These are phyloP conservation scores for Lablab purpureus DNA, from an alignment of 306 rosid genomes.

Conservation along the genomic window DNA sequence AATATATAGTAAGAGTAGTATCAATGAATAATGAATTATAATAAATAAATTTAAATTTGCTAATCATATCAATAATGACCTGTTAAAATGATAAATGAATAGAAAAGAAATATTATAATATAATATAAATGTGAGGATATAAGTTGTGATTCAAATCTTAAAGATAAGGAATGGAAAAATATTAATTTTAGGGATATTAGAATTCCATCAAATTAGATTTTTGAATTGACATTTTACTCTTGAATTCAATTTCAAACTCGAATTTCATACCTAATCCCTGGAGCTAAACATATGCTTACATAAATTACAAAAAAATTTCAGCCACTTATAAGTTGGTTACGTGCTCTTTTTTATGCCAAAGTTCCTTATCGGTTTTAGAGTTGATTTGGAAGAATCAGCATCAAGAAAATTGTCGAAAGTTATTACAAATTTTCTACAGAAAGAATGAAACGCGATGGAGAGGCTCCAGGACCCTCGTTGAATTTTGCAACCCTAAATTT, in stretches of 20 bases:
- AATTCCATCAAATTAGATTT: neutral
- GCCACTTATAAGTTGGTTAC: neutral
- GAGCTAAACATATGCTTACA: neutral
- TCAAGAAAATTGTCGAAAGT: neutral
- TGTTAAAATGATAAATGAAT: no score
- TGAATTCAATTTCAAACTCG: neutral
- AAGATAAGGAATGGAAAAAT: neutral
- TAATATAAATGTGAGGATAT: no score
- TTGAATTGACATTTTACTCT: neutral
- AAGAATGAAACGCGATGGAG: neutral
- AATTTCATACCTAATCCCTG: neutral
- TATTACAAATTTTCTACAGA: neutral
- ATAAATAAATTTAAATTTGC: no score
- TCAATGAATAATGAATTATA: no score
- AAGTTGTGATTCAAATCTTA: neutral
- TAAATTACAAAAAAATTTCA: neutral
- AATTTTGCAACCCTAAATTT: constrained; percentile 10
- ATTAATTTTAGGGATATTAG: neutral
- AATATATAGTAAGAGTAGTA: no score
- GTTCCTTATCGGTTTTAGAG: neutral
- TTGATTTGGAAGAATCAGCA: constrained; percentile 3
- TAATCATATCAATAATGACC: no score
- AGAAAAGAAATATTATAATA: no score
- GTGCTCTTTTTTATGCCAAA: neutral
- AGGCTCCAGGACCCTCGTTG: neutral